Evolutionary conservation across 2,329 filamentous ascomycete species (phyloP), one percentile per base, ranked within the genome.

Genomic region (Sporothrix mexicana): DNA sequence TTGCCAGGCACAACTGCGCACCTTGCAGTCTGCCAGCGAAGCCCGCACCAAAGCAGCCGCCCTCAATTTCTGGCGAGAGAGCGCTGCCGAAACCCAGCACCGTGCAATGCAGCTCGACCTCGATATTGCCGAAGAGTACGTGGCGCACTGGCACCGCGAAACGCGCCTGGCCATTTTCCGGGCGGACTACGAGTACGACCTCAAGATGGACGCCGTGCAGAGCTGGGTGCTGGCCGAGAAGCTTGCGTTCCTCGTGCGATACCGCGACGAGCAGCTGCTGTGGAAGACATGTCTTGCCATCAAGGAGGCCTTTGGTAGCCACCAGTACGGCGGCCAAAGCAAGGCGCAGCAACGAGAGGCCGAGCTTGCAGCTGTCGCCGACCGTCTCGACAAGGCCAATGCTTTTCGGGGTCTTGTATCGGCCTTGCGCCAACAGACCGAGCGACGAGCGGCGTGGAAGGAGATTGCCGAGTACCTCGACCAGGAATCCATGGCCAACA

Each of bases 181-280:
- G 9, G 73, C 74, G 6, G 74, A 75, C 13, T 72, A 75, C 2
- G 72, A 72, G 25, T 64, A 75, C 36, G 61, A 71, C n/a, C 74
- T 75, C 17, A 77, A 77, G 72, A 25, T 36, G 13, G 74, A 74
- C 0, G 74, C 77, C 8, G 55, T 80, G 9, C 75, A 76, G 13
- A 75, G 77, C 55, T 81, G 79, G 79, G 69, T 76, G 6, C 75
- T 79, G 45, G 75, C 77, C 41, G 78, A 79, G 69, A 77, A 77
- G 61, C 75, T 79, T 1, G 76, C 72, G 3, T 79, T 78, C 70
- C 76, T 76, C 55, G 57, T 70, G 43, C 77, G 78, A 1, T 77
- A 78, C 61, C 68, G 73, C 10, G 77, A 78, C 36, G 76, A 71
- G 13, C 74, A 70, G 70, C 76, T 72, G 25, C 15, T 66, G 10